These are phyloP conservation scores for Colletotrichum liriopes DNA, from an alignment of 2,329 filamentous ascomycete species.

Conservation along the genomic window DNA sequence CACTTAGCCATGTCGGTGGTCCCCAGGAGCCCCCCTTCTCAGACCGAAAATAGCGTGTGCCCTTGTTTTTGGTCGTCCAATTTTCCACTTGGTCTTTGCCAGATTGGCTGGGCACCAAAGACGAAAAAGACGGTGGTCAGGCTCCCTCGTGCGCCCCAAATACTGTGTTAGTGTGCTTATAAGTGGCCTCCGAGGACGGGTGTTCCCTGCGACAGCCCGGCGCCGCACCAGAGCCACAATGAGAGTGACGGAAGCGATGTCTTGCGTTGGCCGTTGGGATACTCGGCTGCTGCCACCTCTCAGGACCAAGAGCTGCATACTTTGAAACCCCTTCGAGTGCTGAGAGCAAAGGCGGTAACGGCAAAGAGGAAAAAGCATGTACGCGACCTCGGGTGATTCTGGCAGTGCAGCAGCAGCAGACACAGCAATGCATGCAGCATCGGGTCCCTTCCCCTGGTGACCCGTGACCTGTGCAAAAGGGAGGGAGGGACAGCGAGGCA, in stretches of 20 bases:
- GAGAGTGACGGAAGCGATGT: background rate
- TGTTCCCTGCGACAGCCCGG: constrained; percentile 23
- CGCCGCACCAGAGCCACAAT: background rate
- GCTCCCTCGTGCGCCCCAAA: constrained; percentile 19
- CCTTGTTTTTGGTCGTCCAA: constrained; percentile 11
- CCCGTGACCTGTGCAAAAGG: background rate
- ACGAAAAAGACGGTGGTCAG: constrained; percentile 15
- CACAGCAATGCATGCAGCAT: constrained; percentile 5
- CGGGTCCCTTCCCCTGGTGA: background rate
- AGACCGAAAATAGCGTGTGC: background rate
- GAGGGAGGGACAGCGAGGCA: constrained; percentile 20
- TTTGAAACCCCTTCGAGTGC: background rate
- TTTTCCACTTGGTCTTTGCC: background rate
- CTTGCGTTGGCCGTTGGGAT: background rate
- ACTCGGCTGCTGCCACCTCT: background rate
- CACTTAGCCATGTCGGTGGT: background rate
- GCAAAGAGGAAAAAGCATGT: background rate
- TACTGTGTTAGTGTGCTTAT: constrained; percentile 2
- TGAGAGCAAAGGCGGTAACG: background rate
- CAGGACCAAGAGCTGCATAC: background rate
- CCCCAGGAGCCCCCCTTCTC: background rate
- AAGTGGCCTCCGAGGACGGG: constrained; percentile 18
- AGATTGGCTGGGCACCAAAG: constrained; percentile 22
- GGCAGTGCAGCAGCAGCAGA: constrained; percentile 16
- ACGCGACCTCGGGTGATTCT: constrained; percentile 7